These are phyloP conservation scores for Penicillium nordicum DNA, from an alignment of 2,329 filamentous ascomycete genomes.

Conservation along the genomic window DNA sequence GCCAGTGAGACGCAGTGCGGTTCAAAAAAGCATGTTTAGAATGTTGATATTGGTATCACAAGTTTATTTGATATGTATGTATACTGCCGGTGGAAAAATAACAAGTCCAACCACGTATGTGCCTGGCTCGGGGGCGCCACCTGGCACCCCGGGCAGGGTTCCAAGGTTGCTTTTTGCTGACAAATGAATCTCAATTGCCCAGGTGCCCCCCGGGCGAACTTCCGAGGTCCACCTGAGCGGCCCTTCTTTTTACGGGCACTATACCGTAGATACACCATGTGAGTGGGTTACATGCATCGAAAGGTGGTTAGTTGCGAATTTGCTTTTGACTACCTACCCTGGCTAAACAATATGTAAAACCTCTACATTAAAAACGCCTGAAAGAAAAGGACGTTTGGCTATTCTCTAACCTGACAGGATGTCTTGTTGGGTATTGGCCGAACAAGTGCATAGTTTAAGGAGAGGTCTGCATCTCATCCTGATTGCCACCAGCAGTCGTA, in stretches of 20 bases:
- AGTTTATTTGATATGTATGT: neutral
- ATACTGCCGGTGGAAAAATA: neutral
- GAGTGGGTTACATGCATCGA: neutral
- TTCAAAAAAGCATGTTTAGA: neutral
- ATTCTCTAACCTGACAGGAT: conserved; percentile 38
- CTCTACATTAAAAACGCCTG: conserved; percentile 39
- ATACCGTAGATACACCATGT: neutral
- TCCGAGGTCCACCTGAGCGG: no score
- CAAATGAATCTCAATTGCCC: conserved; percentile 13
- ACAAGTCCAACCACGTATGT: neutral
- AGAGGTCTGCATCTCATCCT: conserved; percentile 56
- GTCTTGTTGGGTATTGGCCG: conserved; percentile 14
- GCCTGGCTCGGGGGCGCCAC: neutral
- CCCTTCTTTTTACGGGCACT: neutral
- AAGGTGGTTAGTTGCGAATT: conserved; percentile 12
- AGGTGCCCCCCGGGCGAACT: neutral
- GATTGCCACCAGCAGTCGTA: conserved; percentile 70
- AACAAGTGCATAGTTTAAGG: conserved; percentile 27
- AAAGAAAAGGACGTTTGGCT: conserved; percentile 36
- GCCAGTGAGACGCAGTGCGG: neutral
- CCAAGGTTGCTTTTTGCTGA: conserved; percentile 11
- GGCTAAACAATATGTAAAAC: conserved; percentile 25
- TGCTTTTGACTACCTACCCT: conserved; percentile 21
- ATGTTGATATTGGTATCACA: neutral
- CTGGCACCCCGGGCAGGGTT: no score